Evolutionary conservation across 2,329 filamentous ascomycete genomes (phyloP).

Genomic region (Calonectria multiphialidica): DNA sequence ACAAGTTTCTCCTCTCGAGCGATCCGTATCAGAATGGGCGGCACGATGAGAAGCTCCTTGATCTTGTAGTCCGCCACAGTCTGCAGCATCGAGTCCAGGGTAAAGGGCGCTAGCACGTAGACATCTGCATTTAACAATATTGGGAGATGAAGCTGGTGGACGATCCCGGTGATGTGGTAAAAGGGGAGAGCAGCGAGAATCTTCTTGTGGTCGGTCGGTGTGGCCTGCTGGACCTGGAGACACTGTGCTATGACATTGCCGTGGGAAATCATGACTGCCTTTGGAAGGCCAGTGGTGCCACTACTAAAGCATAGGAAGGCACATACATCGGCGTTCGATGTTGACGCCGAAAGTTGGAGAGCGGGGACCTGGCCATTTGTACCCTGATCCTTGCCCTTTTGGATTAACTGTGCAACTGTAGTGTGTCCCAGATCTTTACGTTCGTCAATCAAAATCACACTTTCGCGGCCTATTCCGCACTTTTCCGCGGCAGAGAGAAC

Average conservation of each 20-base stretch:
- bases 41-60: constrained; percentile 68
- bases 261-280: constrained; percentile 69
- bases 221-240: constrained; percentile 68
- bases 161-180: constrained; percentile 74
- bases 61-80: constrained; percentile 65
- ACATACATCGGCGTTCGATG: constrained; percentile 61
- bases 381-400: not conserved
- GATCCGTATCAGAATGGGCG: constrained; percentile 71
- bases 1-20: constrained; percentile 66
- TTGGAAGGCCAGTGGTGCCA: constrained; percentile 72
- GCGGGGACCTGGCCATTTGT: constrained; percentile 49
- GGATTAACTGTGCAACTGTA: constrained; percentile 2
- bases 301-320: constrained; percentile 61
- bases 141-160: constrained; percentile 73
- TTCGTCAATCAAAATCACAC: not conserved
- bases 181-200: constrained; percentile 70
- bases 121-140: constrained; percentile 72
- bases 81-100: constrained; percentile 68
- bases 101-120: constrained; percentile 73
- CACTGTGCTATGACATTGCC: constrained; percentile 65
- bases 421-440: constrained; percentile 57
- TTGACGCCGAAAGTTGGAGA: constrained; percentile 42
- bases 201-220: constrained; percentile 59
- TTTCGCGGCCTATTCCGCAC: not conserved
- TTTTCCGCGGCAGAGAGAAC: not conserved